A percentile compares a stretch with the other conserved stretches of the same genome.
These are phyloP conservation scores for Artemisia tridentata DNA, from an alignment of 129 eudicot genomes.

Conservation along the genomic window DNA sequence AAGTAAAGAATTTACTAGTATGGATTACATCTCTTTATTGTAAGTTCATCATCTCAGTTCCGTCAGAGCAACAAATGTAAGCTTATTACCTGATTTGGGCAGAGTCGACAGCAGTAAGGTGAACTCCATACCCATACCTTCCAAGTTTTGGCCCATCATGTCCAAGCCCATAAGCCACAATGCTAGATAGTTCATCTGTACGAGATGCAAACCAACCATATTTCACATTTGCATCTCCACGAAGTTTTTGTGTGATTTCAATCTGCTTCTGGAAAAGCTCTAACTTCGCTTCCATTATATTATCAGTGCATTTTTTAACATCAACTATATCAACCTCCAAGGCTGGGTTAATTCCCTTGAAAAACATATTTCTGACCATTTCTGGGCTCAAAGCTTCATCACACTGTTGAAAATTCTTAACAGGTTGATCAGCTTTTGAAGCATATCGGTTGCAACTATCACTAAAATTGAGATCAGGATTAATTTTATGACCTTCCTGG, in stretches of 20 bases:
- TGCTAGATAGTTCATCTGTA: slow-evolving; percentile 34
- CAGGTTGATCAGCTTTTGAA: slow-evolving; percentile 26
- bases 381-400: slow-evolving; percentile 37
- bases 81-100: slow-evolving; percentile 41
- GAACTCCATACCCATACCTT: slow-evolving; percentile 60
- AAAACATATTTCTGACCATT: slow-evolving; percentile 46
- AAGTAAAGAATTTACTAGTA: no score
- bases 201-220: slow-evolving; percentile 55
- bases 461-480: slow-evolving; percentile 8
- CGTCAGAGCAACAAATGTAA: slow-evolving; percentile 8
- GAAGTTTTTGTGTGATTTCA: slow-evolving; percentile 50
- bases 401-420: slow-evolving; percentile 33
- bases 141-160: slow-evolving; percentile 40
- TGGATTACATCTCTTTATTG: neutral
- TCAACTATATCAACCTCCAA: slow-evolving; percentile 29
- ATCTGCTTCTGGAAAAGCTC: slow-evolving; percentile 61
- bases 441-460: slow-evolving; percentile 30
- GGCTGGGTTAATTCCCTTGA: slow-evolving; percentile 21
- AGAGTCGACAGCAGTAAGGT: slow-evolving; percentile 43
- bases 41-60: slow-evolving; percentile 9
- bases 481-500: slow-evolving; percentile 14
- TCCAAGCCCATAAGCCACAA: slow-evolving; percentile 47
- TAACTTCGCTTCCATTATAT: slow-evolving; percentile 33
- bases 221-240: slow-evolving; percentile 53
- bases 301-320: slow-evolving; percentile 31